Evolutionary conservation across 208 protist species (phyloP).

Genomic region (Trypanosoma melophagium): DNA sequence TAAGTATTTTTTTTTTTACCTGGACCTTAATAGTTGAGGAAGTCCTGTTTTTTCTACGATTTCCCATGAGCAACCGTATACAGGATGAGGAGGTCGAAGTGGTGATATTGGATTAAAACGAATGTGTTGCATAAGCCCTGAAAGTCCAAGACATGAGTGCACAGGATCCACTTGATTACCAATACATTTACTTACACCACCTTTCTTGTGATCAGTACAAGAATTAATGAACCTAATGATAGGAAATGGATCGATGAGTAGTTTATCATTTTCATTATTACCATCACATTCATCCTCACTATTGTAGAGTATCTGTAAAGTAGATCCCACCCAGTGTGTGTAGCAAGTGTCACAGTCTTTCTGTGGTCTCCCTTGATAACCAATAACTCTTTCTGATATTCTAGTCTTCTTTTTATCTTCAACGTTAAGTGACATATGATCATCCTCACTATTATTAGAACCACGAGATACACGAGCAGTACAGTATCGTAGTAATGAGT

Average conservation of each 20-base stretch:
- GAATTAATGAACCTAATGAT: slow-evolving; percentile 14
- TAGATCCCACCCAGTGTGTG: slow-evolving; percentile 42
- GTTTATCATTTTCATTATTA: background rate
- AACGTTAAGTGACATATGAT: background rate
- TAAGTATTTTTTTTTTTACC: background rate
- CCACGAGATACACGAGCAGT: slow-evolving; percentile 9
- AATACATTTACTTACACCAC: slow-evolving; percentile 16
- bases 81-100: slow-evolving; percentile 22
- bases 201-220: slow-evolving; percentile 9
- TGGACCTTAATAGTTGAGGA: background rate
- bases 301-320: slow-evolving; percentile 17
- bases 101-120: background rate
- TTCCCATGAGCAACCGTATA: slow-evolving; percentile 29
- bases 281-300: slow-evolving; percentile 2
- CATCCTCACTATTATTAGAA: slow-evolving; percentile 11
- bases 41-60: slow-evolving; percentile 14
- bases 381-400: slow-evolving; percentile 5
- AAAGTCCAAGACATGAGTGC: slow-evolving; percentile 27
- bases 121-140: slow-evolving; percentile 20
- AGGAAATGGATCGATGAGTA: slow-evolving; percentile 12
- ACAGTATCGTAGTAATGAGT: slow-evolving; percentile 18
- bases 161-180: slow-evolving; percentile 13
- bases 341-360: slow-evolving; percentile 49
- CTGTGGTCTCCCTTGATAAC: slow-evolving; percentile 40
- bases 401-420: background rate